A percentile compares a stretch with the other conserved stretches of the same genome.
Conservation (phyloP, 129 eudicot genomes). For the Chrysanthemum seticuspe region DNA sequence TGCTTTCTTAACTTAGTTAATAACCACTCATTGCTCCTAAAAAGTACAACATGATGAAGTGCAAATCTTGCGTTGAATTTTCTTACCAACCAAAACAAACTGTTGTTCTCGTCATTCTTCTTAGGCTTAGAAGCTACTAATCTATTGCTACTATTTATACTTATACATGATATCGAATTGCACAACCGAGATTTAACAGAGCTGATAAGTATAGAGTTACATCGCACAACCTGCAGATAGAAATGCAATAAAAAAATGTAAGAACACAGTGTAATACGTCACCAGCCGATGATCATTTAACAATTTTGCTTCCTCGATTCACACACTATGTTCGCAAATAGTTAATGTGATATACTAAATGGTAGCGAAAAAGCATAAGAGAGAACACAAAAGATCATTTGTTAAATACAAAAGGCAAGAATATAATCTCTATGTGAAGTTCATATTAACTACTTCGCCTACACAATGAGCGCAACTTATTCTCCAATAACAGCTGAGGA, state of each 20-base stretch:
- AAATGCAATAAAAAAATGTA: conserved; percentile 3
- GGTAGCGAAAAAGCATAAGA: too few relatives aligned
- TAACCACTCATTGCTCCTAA: conserved; percentile 28
- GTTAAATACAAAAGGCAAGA: too few relatives aligned
- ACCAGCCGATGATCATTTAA: too few relatives aligned
- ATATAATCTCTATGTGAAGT: too few relatives aligned
- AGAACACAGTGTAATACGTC: neutral
- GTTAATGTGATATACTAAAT: too few relatives aligned
- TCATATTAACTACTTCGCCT: too few relatives aligned
- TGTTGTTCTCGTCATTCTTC: conserved; percentile 5
- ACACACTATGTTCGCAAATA: too few relatives aligned
- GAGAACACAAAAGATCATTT: too few relatives aligned
- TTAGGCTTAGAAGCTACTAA: conserved; percentile 17
- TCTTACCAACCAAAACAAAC: conserved; percentile 28
- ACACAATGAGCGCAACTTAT: too few relatives aligned
- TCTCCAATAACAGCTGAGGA: too few relatives aligned
- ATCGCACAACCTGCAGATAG: conserved; percentile 44
- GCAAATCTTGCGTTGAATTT: conserved; percentile 30
- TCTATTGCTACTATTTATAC: conserved; percentile 28
- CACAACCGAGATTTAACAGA: conserved; percentile 31
- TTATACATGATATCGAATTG: conserved; percentile 31
- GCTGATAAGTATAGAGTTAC: conserved; percentile 33
- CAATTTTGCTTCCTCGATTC: neutral
- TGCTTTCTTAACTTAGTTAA: conserved; percentile 40
- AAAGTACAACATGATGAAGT: conserved; percentile 24